phyloP scores from a whole-genome alignment of 306 rosid genomes.

The Castanea crenata region DNA sequence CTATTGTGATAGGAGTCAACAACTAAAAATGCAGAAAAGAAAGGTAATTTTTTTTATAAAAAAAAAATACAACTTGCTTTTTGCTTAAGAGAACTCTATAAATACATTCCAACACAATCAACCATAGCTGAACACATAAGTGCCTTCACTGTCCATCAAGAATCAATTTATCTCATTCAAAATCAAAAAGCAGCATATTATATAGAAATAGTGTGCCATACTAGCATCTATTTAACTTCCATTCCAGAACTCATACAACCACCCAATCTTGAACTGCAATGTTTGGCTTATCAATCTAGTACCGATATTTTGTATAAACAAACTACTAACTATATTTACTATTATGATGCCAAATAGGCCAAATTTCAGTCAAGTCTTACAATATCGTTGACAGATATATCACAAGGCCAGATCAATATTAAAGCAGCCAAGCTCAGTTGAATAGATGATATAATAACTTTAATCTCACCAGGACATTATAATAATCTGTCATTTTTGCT shows the following conservation, averaged over 20 bases:
- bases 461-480: conserved; percentile 64
- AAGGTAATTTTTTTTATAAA: background rate
- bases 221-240: background rate
- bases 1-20: background rate
- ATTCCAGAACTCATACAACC: background rate
- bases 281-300: background rate
- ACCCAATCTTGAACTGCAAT: background rate
- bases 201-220: background rate
- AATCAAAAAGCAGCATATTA: background rate
- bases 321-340: background rate
- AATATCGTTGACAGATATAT: background rate
- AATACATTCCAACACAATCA: background rate
- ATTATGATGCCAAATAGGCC: background rate
- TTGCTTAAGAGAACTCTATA: background rate
- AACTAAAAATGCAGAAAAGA: background rate
- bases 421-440: conserved; percentile 3
- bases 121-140: background rate
- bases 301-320: background rate
- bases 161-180: background rate
- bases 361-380: background rate
- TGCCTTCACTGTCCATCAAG: background rate
- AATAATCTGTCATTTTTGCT: conserved; percentile 83
- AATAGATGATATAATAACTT: conserved; percentile 1
- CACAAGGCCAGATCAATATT: background rate
- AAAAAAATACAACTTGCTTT: background rate